Conservation (phyloP, 169 alveolate species). For the Plasmodium malariae region DNA sequence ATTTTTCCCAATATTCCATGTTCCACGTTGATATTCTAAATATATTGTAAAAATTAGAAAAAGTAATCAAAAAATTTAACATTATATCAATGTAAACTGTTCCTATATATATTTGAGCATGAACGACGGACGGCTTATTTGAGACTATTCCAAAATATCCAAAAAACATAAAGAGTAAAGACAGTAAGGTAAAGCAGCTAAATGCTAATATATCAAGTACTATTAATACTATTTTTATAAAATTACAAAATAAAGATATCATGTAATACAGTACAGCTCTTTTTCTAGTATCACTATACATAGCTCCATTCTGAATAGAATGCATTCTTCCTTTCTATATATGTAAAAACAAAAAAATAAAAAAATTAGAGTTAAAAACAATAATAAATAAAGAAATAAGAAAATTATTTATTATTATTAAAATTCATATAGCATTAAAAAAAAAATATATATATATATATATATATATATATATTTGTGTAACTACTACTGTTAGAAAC, state of each 20-base stretch:
- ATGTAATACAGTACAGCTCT: conserved; percentile 22
- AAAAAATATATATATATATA: background rate
- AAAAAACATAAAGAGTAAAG: conserved; percentile 48
- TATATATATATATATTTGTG: no score
- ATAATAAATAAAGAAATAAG: conserved; percentile 11
- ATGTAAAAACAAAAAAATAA: background rate
- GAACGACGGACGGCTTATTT: conserved; percentile 4
- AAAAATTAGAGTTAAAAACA: conserved; percentile 9
- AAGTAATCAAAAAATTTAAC: conserved; percentile 38
- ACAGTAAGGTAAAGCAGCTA: background rate
- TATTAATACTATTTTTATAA: conserved; percentile 29
- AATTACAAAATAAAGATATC: conserved; percentile 44
- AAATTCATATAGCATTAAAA: no score
- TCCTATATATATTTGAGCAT: conserved; percentile 25
- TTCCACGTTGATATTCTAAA: conserved; percentile 3
- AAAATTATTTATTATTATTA: no score
- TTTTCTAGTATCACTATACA: conserved; percentile 18
- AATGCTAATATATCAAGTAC: conserved; percentile 22
- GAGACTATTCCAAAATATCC: conserved; percentile 56
- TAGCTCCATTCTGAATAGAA: conserved; percentile 7
- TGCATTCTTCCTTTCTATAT: conserved; percentile 16
- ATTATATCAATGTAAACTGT: conserved; percentile 19
- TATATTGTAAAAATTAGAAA: conserved; percentile 9
- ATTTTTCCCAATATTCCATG: background rate
- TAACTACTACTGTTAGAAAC: no score